Percentiles rank a stretch among this genome's conserved stretches.
phyloP scores from a whole-genome alignment of 129 eudicot species.

The Flaveria bidentis region DNA sequence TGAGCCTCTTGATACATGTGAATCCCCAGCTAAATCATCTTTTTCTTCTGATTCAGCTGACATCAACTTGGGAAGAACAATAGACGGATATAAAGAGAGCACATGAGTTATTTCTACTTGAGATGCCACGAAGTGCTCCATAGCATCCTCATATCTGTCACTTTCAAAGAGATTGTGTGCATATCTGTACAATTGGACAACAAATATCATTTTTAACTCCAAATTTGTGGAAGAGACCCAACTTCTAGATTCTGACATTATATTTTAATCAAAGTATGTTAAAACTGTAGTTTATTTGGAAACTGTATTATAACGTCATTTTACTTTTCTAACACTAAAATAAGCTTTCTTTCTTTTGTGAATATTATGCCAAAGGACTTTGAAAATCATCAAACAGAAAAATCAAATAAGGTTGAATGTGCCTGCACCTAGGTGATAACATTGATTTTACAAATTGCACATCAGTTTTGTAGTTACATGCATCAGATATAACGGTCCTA shows the following conservation, averaged over 20 bases:
- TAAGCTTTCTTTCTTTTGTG: not conserved
- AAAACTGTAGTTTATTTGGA: not conserved
- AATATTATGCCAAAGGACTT: not conserved
- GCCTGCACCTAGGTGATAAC: not conserved
- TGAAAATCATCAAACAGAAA: not conserved
- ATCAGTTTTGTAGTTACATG: conserved; percentile 10
- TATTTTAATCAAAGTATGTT: not conserved
- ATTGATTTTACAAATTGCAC: not conserved
- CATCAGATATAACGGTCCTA: conserved; percentile 5
- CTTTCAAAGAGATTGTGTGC: conserved; percentile 87
- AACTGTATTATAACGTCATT: not conserved
- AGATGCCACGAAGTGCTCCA: conserved; percentile 93
- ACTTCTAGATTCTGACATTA: not conserved
- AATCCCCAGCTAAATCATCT: conserved; percentile 59
- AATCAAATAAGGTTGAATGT: not conserved
- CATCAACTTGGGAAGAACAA: conserved; percentile 62
- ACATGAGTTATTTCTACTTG: conserved; percentile 92
- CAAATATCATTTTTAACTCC: not conserved
- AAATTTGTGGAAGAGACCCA: conserved; percentile 1
- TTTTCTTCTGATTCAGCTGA: conserved; percentile 63
- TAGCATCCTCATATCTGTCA: conserved; percentile 89
- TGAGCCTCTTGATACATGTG: conserved; percentile 65
- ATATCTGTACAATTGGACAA: conserved; percentile 52
- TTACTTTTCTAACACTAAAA: not conserved
- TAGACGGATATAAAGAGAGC: conserved; percentile 82